Evolutionary conservation across 805 yeast genomes (phyloP), one percentile per base, ranked within the genome.

Genomic region (Saturnispora dispora): DNA sequence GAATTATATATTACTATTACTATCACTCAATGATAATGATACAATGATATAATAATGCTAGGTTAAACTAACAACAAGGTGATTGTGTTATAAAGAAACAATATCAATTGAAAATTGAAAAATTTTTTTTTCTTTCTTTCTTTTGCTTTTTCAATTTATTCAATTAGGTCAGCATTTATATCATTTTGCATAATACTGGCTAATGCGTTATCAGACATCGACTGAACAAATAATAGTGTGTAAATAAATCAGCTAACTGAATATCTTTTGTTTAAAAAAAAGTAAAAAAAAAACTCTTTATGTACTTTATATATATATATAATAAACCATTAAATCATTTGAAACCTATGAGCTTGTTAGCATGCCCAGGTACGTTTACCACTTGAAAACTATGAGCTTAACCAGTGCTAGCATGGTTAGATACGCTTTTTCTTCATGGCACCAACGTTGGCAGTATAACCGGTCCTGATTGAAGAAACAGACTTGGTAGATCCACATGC

Each of bases 361-460:
- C 33, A 9, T 30, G 10, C 13, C 15, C 33, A 30, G 13, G 10
- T 30, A 30, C 1, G 33, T 13, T 30, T 30, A 30, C n/a, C 40
- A 7, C 10, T 36, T 36, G 6, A 36, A 36, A 7, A 5, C 9
- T n/a, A 13, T 4, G 9, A 2, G n/a, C 45, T 45, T 32, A 33
- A 33, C 18, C 47, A 45, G 35, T 45, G 35, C 47, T 32, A 33
- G 43, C 18, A 18, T 27, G 25, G 20, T 35, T 28, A 49, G 30
- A 49, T 44, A 32, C 52, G 39, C 81, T 82, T 86, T 83, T 91
- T 86, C 71, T 85, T 84, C 55, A 58, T 59, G 33, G 58, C 61
- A 61, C 96, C 95, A 63, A 88, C 83, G 66, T 87, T 91, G 61
- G 99, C 99, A 77, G 90, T 96, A 96, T 88, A 93, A 85, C 99